Evolutionary conservation across 169 alveolate genomes (phyloP).

Genomic region (Miamiensis avidus): DNA sequence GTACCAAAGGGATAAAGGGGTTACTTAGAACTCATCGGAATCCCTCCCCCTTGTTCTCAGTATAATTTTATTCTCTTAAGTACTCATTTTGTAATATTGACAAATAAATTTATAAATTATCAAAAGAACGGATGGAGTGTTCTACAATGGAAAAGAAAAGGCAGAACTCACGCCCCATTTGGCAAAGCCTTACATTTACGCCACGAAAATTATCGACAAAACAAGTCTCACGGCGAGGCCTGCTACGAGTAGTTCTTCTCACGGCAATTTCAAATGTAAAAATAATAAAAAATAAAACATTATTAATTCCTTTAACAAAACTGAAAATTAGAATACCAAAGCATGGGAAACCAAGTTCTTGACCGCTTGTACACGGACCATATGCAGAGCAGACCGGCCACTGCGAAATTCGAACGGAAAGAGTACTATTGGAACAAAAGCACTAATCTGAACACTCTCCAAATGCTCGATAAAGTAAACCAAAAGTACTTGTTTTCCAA

Average conservation of each 20-base stretch:
- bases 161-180: neutral
- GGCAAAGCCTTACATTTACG: neutral
- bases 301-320: too few species aligned
- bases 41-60: neutral
- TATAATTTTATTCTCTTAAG: too few species aligned
- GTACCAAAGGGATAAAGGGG: neutral
- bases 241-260: too few species aligned
- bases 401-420: too few species aligned
- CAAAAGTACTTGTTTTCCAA: neutral
- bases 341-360: too few species aligned
- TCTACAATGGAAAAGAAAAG: neutral
- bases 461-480: neutral
- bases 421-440: neutral
- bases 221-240: too few species aligned
- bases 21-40: neutral
- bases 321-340: too few species aligned
- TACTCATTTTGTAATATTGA: too few species aligned
- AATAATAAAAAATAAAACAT: too few species aligned
- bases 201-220: neutral
- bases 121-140: neutral
- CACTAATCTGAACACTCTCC: neutral
- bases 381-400: too few species aligned
- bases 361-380: too few species aligned
- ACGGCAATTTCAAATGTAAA: too few species aligned
- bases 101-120: neutral